These are phyloP conservation scores for Neurospora sp. DNA, from an alignment of 495 filamentous ascomycete genomes.

Conservation along the genomic window DNA sequence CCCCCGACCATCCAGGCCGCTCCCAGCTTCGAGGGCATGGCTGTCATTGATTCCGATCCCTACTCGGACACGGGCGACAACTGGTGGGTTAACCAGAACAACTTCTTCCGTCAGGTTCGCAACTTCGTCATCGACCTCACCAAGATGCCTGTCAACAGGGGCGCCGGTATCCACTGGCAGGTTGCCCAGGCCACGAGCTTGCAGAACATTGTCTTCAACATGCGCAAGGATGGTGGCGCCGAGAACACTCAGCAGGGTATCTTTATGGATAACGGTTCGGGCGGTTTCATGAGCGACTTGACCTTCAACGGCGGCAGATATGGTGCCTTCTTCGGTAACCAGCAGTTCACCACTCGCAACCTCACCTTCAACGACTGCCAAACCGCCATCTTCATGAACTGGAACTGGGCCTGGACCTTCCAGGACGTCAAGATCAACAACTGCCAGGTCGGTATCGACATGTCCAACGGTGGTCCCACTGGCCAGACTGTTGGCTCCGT, in stretches of 20 bases:
- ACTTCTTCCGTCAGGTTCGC: constrained; percentile 94
- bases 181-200: constrained; percentile 89
- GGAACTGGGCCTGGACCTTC: constrained; percentile 89
- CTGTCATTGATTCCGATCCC: constrained; percentile 81
- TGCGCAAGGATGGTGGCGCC: constrained; percentile 60
- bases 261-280: constrained; percentile 95
- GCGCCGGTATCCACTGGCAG: constrained; percentile 93
- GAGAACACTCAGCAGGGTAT: constrained; percentile 77
- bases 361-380: constrained; percentile 80
- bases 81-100: constrained; percentile 89
- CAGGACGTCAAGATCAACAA: constrained; percentile 74
- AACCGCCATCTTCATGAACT: constrained; percentile 88
- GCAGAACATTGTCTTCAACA: constrained; percentile 85
- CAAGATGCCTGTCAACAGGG: constrained; percentile 49
- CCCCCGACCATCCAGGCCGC: constrained; percentile 71
- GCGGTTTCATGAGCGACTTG: constrained; percentile 81
- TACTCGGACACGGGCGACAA: constrained; percentile 51
- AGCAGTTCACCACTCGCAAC: constrained; percentile 93
- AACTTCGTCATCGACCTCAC: constrained; percentile 89
- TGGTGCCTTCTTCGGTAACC: constrained; percentile 81
- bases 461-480: constrained; percentile 51
- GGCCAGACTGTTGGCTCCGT: constrained; percentile 71
- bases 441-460: constrained; percentile 70
- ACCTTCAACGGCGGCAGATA: constrained; percentile 80
- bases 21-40: constrained; percentile 68